Conservation (phyloP, 2,329 filamentous ascomycete genomes). For the Alternaria ventricosa region DNA sequence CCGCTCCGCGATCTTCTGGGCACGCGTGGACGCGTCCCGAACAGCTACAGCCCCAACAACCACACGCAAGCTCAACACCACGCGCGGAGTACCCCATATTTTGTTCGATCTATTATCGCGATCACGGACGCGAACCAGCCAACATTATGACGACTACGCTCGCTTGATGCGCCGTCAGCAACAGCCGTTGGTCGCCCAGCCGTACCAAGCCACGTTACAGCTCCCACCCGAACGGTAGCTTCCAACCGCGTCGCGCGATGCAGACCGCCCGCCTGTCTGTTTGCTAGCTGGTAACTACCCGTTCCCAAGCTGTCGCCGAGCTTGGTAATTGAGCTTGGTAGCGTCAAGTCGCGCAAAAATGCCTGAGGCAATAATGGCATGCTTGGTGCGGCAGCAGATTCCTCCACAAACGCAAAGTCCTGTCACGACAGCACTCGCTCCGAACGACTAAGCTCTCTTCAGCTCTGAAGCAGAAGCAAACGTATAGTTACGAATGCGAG, state of each 20-base stretch:
- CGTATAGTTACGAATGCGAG: neutral
- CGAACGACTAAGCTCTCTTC: neutral
- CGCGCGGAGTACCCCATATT: neutral
- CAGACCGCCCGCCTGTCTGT: slow-evolving; percentile 4
- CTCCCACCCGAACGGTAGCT: slow-evolving; percentile 1
- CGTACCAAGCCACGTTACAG: slow-evolving; percentile 17
- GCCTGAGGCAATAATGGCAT: neutral
- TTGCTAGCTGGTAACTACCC: slow-evolving; percentile 4
- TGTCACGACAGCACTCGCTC: neutral
- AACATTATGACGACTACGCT: slow-evolving; percentile 24
- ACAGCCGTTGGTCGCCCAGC: slow-evolving; percentile 12
- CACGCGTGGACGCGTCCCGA: neutral
- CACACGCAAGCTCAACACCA: neutral
- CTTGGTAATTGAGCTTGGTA: slow-evolving; percentile 13
- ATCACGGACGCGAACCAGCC: neutral
- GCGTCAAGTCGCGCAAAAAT: neutral
- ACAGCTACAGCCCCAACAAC: neutral
- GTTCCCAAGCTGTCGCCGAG: slow-evolving; percentile 12
- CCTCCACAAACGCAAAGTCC: neutral
- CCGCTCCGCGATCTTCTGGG: neutral
- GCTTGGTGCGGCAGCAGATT: neutral
- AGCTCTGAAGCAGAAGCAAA: neutral
- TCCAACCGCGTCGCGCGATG: neutral
- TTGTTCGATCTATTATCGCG: neutral
- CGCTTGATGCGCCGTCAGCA: neutral